These are phyloP conservation scores for Acanthamoeba divionensis DNA, from an alignment of 208 protist genomes.

Conservation along the genomic window DNA sequence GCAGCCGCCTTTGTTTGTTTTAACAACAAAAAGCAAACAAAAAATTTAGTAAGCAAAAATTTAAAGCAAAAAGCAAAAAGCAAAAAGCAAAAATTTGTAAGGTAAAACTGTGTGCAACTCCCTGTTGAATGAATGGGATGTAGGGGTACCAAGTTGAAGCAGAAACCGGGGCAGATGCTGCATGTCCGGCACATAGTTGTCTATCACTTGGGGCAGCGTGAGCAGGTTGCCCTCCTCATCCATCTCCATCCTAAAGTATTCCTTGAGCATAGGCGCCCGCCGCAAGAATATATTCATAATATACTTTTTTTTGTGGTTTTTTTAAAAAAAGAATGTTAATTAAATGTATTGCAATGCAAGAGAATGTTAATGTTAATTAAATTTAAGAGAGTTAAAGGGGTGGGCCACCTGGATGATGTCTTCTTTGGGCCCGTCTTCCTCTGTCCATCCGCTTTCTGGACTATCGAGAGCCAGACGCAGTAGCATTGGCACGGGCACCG, in stretches of 20 bases:
- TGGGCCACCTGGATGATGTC: conserved; percentile 11
- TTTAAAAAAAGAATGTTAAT: background rate
- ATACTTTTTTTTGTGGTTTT: too few species aligned
- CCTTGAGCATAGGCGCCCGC: conserved; percentile 45
- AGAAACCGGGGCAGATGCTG: conserved; percentile 5
- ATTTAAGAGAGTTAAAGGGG: background rate
- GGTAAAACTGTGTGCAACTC: too few species aligned
- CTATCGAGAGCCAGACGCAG: conserved; percentile 27
- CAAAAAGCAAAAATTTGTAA: too few species aligned
- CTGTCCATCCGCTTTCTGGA: conserved; percentile 42
- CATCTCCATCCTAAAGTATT: conserved; percentile 54
- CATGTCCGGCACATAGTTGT: conserved; percentile 46
- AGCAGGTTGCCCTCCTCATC: conserved; percentile 18
- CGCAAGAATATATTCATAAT: conserved; percentile 26
- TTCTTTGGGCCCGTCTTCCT: conserved; percentile 43
- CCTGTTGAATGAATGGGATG: background rate
- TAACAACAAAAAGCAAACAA: too few species aligned
- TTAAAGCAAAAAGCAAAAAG: too few species aligned
- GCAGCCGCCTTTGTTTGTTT: background rate
- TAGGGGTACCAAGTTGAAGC: background rate
- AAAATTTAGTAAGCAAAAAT: too few species aligned
- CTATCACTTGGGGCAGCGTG: conserved; percentile 29
- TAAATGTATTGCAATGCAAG: background rate
- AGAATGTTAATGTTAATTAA: background rate
- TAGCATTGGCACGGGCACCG: conserved; percentile 4